A percentile compares a stretch with the other conserved stretches of the same genome.
phyloP scores from a whole-genome alignment of 2,329 filamentous ascomycete species.

The Fusarium secorum region DNA sequence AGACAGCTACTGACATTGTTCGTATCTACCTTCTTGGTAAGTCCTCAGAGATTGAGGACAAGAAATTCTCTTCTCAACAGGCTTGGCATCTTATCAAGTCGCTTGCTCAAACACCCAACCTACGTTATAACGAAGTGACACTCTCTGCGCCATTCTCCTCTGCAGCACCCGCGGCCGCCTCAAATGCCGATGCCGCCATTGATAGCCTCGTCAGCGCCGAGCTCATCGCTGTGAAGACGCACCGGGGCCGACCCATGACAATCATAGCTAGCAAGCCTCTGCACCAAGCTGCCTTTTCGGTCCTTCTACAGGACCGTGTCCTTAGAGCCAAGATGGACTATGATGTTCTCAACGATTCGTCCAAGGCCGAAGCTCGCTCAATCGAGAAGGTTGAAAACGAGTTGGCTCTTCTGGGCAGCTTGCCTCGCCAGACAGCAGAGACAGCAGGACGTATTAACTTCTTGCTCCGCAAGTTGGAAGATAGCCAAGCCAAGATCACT shows the following conservation, averaged over 20 bases:
- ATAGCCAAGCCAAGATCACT: conserved; percentile 78
- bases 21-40: conserved; percentile 88
- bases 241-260: conserved; percentile 77
- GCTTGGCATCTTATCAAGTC: conserved; percentile 88
- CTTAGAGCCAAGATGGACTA: conserved; percentile 78
- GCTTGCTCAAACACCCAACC: conserved; percentile 70
- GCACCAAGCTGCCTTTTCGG: conserved; percentile 82
- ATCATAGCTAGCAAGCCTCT: conserved; percentile 87
- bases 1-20: conserved; percentile 87
- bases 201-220: conserved; percentile 85
- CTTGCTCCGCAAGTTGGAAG: conserved; percentile 75
- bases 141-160: conserved; percentile 76
- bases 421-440: conserved; percentile 76
- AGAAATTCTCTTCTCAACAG: conserved; percentile 82
- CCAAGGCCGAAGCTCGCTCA: conserved; percentile 73
- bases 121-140: conserved; percentile 87
- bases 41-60: conserved; percentile 54
- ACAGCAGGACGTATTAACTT: conserved; percentile 72
- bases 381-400: conserved; percentile 85
- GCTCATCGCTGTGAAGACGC: conserved; percentile 77
- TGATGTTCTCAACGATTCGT: conserved; percentile 71
- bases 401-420: conserved; percentile 70
- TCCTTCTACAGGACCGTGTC: conserved; percentile 74
- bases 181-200: conserved; percentile 76
- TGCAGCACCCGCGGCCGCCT: conserved; percentile 45